Conservation (phyloP, 75 land plant species). For the Cunninghamia lanceolata region DNA sequence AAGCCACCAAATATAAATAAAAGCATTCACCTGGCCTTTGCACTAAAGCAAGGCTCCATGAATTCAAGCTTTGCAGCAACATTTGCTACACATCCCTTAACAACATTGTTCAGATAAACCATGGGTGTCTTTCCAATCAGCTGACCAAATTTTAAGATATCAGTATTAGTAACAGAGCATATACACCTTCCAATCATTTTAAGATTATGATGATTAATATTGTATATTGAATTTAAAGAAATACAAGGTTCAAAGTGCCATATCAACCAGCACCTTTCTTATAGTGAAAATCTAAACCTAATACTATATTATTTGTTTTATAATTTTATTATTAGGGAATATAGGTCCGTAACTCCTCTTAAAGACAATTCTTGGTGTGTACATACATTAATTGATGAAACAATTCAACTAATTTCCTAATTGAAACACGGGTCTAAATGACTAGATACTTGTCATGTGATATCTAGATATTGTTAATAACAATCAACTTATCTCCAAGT, state of each 20-base stretch:
- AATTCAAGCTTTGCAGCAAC: constrained; percentile 89
- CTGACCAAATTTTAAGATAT: constrained; percentile 22
- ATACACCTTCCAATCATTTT: not conserved
- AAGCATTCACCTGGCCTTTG: constrained; percentile 71
- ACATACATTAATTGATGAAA: not conserved
- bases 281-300: not conserved
- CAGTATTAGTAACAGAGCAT: constrained; percentile 10
- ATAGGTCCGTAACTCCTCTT: not conserved
- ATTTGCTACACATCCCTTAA: constrained; percentile 69
- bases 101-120: constrained; percentile 79
- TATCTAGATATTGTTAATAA: not conserved
- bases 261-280: not conserved
- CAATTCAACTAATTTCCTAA: not conserved
- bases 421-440: not conserved
- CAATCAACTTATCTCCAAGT: not conserved
- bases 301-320: not conserved
- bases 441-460: not conserved
- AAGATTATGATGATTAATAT: not conserved
- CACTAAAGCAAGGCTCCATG: constrained; percentile 87
- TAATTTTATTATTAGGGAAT: not conserved
- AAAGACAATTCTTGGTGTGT: not conserved
- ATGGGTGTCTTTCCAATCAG: constrained; percentile 77
- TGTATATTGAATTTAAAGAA: not conserved
- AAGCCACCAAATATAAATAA: not conserved
- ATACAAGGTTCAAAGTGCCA: not conserved